Evolutionary conservation across 805 yeast genomes (phyloP), one percentile per base, ranked within the genome.

Genomic region (Clavispora fructus): DNA sequence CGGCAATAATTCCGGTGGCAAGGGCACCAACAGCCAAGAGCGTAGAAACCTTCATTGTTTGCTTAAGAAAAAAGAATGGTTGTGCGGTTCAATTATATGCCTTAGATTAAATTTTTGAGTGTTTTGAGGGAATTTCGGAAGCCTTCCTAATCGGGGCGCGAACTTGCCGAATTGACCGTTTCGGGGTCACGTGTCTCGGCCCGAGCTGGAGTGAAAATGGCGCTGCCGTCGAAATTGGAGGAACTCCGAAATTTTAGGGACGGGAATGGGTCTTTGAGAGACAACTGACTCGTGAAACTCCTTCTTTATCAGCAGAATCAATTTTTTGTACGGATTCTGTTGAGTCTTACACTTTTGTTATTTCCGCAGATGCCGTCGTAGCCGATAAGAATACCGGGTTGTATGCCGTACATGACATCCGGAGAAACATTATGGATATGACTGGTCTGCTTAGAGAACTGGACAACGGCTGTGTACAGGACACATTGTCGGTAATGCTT

Each of bases 31-130:
- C 47, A 41, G 51, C 52, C 46, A 54, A 30, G 43, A 50, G 48
- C 35, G 54, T 40, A 33, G 58, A 46, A 37, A 54, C 40, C 52
- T 54, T 52, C 58, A 54, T 54, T 27, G 8, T 43, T 12, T 27
- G 19, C n/a, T 29, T n/a, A 14, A 25, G 23, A 17, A 28, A 45
- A 35, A 30, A 37, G 44, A 13, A n/a, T 23, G 27, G 37, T 33
- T 16, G 19, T 7, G 37, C 25, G 17, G 25, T 33, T 16, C 9
- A 33, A 33, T 33, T 33, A 33, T 31, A 31, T 33, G 37, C 25
- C 25, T 16, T 16, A 33, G 25, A 10, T 33, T 31, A 25, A 31
- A 25, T 41, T 43, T 47, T 40, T 35, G 40, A 29, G 35, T 43
- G 47, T 44, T 52, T 52, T 53, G 55, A 48, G 53, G 54, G 52